Percentiles rank a stretch among this genome's conserved stretches.
Evolutionary conservation across 192 early-diverging fungal genomes (phyloP).

Genomic region (Glomus cerebriforme): DNA sequence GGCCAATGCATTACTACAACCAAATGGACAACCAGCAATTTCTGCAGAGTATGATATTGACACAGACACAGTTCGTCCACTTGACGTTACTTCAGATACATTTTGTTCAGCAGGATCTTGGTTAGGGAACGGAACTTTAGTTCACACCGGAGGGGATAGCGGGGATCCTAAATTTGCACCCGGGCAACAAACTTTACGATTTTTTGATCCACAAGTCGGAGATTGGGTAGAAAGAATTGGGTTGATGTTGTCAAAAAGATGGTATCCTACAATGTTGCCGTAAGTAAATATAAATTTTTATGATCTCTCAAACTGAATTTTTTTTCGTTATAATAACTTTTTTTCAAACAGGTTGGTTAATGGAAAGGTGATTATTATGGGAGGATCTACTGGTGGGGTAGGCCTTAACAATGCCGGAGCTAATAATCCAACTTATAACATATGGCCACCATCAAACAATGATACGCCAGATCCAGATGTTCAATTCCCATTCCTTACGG

Average conservation of each 20-base stretch:
- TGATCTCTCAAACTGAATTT: no score
- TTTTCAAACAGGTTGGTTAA: conserved; percentile 29
- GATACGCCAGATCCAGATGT: conserved; percentile 30
- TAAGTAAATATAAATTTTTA: not conserved
- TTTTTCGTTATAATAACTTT: no score
- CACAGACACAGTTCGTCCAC: not conserved
- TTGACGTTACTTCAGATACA: conserved; percentile 39
- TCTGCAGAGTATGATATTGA: not conserved
- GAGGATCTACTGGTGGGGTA: conserved; percentile 50
- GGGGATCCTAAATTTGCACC: conserved; percentile 20
- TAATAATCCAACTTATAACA: conserved; percentile 51
- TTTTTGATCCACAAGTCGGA: not conserved
- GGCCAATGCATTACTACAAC: not conserved
- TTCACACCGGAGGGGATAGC: conserved; percentile 51
- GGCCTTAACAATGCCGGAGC: conserved; percentile 44
- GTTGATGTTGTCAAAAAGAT: not conserved
- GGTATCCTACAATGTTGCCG: not conserved
- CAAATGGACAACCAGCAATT: not conserved
- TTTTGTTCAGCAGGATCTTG: conserved; percentile 48
- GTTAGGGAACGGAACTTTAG: conserved; percentile 51
- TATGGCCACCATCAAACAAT: conserved; percentile 25
- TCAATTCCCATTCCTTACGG: conserved; percentile 47
- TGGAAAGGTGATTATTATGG: conserved; percentile 56
- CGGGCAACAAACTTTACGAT: not conserved
- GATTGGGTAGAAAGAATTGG: not conserved